A percentile compares a stretch with the other conserved stretches of the same genome.
These are phyloP conservation scores for Chrysochromulina parva DNA, from an alignment of 78 protist species.

Conservation along the genomic window DNA sequence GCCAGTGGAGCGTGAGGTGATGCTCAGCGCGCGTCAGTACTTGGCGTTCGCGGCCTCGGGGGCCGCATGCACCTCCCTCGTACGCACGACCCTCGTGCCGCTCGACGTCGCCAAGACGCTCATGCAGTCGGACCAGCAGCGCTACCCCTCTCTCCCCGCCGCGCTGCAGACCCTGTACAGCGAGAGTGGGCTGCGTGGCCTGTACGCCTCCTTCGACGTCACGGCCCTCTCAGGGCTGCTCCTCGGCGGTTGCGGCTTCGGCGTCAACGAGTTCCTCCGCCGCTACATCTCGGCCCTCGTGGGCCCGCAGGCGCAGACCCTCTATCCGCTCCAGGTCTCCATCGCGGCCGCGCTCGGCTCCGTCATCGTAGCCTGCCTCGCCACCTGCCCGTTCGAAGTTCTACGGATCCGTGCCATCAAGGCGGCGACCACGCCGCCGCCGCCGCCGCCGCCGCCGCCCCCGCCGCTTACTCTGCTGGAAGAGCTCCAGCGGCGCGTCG, in stretches of 20 bases:
- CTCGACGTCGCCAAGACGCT: neutral
- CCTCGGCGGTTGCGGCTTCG: conserved; percentile 3
- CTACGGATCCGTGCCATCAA: neutral
- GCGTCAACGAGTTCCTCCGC: conserved; percentile 7
- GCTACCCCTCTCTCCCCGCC: neutral
- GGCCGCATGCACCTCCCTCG: conserved; percentile 3
- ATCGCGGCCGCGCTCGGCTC: neutral
- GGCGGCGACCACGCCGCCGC: too few species aligned
- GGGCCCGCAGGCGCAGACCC: neutral
- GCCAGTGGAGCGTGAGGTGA: neutral
- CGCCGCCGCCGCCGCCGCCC: too few species aligned
- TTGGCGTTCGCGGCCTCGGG: neutral
- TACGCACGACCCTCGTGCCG: neutral
- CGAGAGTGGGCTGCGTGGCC: neutral
- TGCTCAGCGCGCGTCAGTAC: neutral
- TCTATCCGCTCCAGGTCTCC: neutral
- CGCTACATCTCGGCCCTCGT: neutral
- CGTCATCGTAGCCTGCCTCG: neutral
- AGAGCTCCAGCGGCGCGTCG: too few species aligned
- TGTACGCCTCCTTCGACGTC: neutral
- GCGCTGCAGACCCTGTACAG: neutral
- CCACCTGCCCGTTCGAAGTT: neutral
- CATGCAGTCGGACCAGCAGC: neutral
- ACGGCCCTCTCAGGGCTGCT: neutral
- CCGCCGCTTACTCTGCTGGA: too few species aligned